Conservation (phyloP, 805 yeast genomes). For the Zygoascus tannicola region DNA sequence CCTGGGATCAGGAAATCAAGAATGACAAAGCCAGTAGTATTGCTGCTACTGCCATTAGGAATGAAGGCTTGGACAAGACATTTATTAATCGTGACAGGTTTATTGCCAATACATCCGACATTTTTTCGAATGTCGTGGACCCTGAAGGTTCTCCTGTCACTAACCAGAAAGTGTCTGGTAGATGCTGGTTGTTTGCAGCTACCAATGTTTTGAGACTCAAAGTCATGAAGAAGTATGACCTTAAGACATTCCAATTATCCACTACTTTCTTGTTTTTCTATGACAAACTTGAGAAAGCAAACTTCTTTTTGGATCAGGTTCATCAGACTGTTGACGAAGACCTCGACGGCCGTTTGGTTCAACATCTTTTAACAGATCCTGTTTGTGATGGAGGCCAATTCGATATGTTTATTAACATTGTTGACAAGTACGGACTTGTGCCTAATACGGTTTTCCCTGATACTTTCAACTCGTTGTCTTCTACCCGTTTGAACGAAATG, state of each 20-base stretch:
- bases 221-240: slow-evolving; percentile 50
- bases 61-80: slow-evolving; percentile 21
- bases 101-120: slow-evolving; percentile 17
- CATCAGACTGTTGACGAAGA: slow-evolving; percentile 58
- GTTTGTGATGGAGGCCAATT: slow-evolving; percentile 83
- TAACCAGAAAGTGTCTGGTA: slow-evolving; percentile 66
- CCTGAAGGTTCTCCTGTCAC: slow-evolving; percentile 56
- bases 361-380: slow-evolving; percentile 55
- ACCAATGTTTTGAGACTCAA: slow-evolving; percentile 61
- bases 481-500: slow-evolving; percentile 46
- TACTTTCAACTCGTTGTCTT: slow-evolving; percentile 44
- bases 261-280: slow-evolving; percentile 75
- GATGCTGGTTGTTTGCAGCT: slow-evolving; percentile 88
- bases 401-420: slow-evolving; percentile 68
- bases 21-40: slow-evolving; percentile 22
- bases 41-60: slow-evolving; percentile 26
- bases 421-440: slow-evolving; percentile 72
- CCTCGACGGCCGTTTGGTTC: slow-evolving; percentile 62
- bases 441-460: slow-evolving; percentile 72
- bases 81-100: slow-evolving; percentile 23
- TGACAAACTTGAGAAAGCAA: slow-evolving; percentile 79
- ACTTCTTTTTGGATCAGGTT: slow-evolving; percentile 68
- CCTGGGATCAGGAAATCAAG: slow-evolving; percentile 22
- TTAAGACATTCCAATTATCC: slow-evolving; percentile 63
- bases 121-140: slow-evolving; percentile 36